Conservation (phyloP, 257 asterid genomes). For the Anisodus tanguticus region DNA sequence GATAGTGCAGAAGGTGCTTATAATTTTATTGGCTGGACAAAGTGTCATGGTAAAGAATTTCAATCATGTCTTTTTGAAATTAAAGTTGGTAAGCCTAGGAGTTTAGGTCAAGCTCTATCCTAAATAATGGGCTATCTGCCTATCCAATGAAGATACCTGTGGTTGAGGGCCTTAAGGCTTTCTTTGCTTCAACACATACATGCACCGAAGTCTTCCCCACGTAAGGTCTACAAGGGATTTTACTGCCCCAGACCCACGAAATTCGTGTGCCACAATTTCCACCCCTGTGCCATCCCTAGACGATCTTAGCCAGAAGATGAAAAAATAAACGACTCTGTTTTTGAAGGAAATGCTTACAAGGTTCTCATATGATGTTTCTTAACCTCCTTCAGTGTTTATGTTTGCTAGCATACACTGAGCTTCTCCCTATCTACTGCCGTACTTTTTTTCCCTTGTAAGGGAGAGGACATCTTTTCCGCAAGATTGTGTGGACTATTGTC, state of each 20-base stretch:
- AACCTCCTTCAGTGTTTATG: background rate
- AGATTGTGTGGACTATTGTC: background rate
- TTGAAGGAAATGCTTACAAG: background rate
- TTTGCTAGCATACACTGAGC: background rate
- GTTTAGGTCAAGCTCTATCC: conserved; percentile 5
- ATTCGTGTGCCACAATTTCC: background rate
- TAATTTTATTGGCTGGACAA: background rate
- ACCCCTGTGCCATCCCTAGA: background rate
- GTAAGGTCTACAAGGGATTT: background rate
- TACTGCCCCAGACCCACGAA: background rate
- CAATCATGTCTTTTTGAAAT: background rate
- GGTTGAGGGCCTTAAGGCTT: conserved; percentile 5
- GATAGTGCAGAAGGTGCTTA: background rate
- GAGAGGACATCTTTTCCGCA: conserved; percentile 1
- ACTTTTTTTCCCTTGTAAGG: background rate
- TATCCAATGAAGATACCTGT: background rate
- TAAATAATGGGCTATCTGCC: background rate
- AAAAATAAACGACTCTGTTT: background rate
- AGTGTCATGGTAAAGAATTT: background rate
- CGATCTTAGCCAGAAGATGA: background rate
- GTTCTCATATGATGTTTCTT: background rate
- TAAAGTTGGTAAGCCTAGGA: conserved; percentile 21
- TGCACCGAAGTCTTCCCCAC: background rate
- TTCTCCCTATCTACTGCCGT: background rate
- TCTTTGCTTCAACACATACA: background rate